These are phyloP conservation scores for Hyparrhenia diplandra DNA, from an alignment of 176 grass and related monocot genomes.

Conservation along the genomic window DNA sequence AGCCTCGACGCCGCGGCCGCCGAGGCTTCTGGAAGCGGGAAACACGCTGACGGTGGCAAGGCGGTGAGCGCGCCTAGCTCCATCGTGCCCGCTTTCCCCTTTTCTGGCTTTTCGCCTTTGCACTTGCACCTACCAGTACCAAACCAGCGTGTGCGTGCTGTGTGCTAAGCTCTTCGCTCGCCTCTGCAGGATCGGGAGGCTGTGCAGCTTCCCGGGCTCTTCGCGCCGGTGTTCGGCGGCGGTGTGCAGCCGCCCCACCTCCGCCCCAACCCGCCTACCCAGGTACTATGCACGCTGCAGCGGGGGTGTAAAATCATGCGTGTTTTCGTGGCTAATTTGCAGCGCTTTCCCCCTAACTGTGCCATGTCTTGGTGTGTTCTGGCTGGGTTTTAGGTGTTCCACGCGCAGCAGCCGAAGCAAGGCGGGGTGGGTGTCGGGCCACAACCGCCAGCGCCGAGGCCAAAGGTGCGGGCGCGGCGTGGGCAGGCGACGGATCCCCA, in stretches of 20 bases:
- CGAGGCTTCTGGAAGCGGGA: conserved; percentile 60
- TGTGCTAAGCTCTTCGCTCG: conserved; percentile 14
- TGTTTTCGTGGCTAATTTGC: not conserved
- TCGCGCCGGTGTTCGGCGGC: conserved; percentile 68
- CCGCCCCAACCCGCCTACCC: conserved; percentile 66
- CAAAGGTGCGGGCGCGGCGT: conserved; percentile 89
- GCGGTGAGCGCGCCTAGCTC: conserved; percentile 37
- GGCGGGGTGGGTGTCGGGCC: conserved; percentile 28
- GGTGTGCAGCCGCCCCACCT: conserved; percentile 73
- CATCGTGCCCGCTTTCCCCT: conserved; percentile 30
- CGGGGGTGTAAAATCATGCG: not conserved
- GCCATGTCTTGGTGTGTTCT: not conserved
- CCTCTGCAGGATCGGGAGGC: conserved; percentile 68
- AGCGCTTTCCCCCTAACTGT: not conserved
- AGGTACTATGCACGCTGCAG: conserved; percentile 30
- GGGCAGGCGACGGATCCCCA: conserved; percentile 95
- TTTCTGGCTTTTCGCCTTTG: conserved; percentile 23
- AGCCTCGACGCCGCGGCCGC: conserved; percentile 65
- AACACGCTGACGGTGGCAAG: conserved; percentile 48
- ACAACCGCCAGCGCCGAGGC: conserved; percentile 72
- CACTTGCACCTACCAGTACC: not conserved
- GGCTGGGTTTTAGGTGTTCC: conserved; percentile 62
- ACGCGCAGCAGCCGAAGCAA: conserved; percentile 62
- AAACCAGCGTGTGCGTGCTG: not conserved
- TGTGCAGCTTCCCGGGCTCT: conserved; percentile 60